These are phyloP conservation scores for Danielia reshetovae DNA, from an alignment of 805 yeast genomes.

Conservation along the genomic window DNA sequence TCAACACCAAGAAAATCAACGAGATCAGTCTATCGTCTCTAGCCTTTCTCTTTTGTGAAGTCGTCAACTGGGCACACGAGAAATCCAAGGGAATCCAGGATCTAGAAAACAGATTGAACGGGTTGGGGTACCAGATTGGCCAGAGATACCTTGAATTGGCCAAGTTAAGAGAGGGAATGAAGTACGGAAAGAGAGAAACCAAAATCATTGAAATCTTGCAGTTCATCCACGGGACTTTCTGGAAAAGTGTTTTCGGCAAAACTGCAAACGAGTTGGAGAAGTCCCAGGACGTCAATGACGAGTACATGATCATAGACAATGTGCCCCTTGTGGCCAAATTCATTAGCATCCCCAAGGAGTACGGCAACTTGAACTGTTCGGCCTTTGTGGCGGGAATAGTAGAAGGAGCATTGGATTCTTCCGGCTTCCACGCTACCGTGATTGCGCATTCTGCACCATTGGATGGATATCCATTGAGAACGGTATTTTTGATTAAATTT, in stretches of 20 bases:
- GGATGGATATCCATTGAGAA: conserved; percentile 55
- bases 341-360: conserved; percentile 75
- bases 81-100: conserved; percentile 67
- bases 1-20: conserved; percentile 55
- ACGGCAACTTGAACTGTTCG: conserved; percentile 71
- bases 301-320: conserved; percentile 76
- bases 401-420: conserved; percentile 74
- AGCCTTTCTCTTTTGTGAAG: conserved; percentile 66
- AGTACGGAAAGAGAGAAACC: conserved; percentile 60
- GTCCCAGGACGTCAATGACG: conserved; percentile 64
- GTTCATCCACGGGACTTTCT: conserved; percentile 66
- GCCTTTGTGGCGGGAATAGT: conserved; percentile 83
- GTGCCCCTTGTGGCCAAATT: conserved; percentile 67
- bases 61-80: conserved; percentile 60
- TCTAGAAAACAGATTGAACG: conserved; percentile 51
- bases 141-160: conserved; percentile 64
- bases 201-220: conserved; percentile 65
- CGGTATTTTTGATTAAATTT: conserved; percentile 74
- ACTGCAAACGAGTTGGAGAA: conserved; percentile 73
- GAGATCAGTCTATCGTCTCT: conserved; percentile 67
- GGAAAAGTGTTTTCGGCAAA: conserved; percentile 71
- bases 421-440: conserved; percentile 70
- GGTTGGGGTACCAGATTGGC: conserved; percentile 76
- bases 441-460: conserved; percentile 77
- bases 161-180: conserved; percentile 62